Evolutionary conservation across 2,329 filamentous ascomycete species (phyloP), one percentile per base, ranked within the genome.

Genomic region (Penicillium paneum): DNA sequence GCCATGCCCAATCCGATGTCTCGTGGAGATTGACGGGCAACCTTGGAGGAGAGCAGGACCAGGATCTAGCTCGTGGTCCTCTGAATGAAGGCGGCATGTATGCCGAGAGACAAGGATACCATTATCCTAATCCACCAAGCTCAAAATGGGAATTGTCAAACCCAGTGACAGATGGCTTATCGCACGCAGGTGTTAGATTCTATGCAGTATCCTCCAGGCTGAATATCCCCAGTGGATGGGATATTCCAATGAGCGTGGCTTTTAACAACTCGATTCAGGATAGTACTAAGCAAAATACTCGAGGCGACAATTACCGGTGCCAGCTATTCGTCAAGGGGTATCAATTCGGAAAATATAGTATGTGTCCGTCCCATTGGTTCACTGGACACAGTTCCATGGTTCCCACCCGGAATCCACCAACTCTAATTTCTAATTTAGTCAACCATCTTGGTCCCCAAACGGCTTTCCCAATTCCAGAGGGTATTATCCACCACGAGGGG

Each of bases 1-100:
- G 75, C 34, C 57, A 65, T 17, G 65, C 68, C 0, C 61, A 66
- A 28, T 55, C 55, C 1, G 59, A 60, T 8, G 55, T 74, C 7
- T 60, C 59, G 2, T 83, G 81, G 81, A 82, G 81, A 58, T 58
- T 83, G 7, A 81, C 80, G 0, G 81, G 81, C 3, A 83, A 83
- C 55, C 70, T 83, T 0, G 78, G 78, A 4, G 81, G 80, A 13
- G 81, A 83, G 57, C 66, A 78, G 52, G 81, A 82, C 63, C 48
- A 52, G 3, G 80, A 83, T 56, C 64, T 71, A 1, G 68, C 68
- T 6, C 76, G 81, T 21, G 81, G 81, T 0, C 81, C 81, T 1
- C 66, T 82, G 6, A 83, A 83, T 57, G 81, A 83, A 68, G 81
- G 80, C 31, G 79, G 76, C 0, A 62, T 83, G 28, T 83, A 68